Evolutionary conservation across 495 filamentous ascomycete genomes (phyloP), one percentile per base, ranked within the genome.

Genomic region (Stereocaulon alpinum): DNA sequence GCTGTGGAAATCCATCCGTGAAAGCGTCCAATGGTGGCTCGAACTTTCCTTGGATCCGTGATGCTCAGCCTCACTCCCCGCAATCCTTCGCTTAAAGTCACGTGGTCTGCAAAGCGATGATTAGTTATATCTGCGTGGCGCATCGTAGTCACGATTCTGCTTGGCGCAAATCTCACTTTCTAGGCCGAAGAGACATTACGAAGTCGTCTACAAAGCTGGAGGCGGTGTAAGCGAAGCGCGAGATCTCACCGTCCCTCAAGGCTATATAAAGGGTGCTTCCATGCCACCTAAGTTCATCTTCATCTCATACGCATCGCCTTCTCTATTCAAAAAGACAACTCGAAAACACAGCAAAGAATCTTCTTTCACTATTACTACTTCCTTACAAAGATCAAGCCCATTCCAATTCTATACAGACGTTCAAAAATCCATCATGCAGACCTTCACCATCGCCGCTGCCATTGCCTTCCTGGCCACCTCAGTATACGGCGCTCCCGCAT

Each of bases 401-500:
- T n/a, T 17, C 0, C 3, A 48, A 48, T 15, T 24, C 17, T 0
- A 3, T 14, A 37, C 34, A 9, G 34, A 10, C 34, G 34, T 10
- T 4, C 24, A 43, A 22, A 20, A 17, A 44, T 27, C 18, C 15
- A 59, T 12, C 40, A 59, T 59, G 56, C 49, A 59, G 45, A 27
- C 10, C 7, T 30, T 51, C 34, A 34, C 22, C 37, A 42, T 59
- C 34, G 6, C 17, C 45, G 0, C 47, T 29, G 29, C 47, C 10
- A 15, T 59, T 0, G 20, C 47, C 22, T 27, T 30, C 24, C 34
- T 42, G 1, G 15, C 22, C 24, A 18, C 34, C 32, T 14, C 20
- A 6, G 24, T 29, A 32, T 32, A 1, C 47, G 20, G n/a, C 20
- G 47, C 40, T 43, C 56, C 56, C 7, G 1, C 22, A 18, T 32